Base-by-base conservation (phyloP, 78 protist genomes). In the Trichosphaerium sp. region DNA sequence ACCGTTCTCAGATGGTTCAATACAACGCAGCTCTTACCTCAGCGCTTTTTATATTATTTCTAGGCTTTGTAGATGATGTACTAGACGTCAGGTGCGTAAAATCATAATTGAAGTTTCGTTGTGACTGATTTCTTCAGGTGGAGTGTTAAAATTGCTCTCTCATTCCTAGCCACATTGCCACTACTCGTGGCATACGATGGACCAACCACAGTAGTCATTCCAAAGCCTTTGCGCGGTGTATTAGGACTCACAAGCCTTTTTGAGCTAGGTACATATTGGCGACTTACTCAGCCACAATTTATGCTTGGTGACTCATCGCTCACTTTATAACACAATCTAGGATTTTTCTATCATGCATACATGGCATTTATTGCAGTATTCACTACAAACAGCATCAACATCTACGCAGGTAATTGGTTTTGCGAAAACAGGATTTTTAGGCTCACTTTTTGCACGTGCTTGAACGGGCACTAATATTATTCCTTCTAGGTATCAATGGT, bases 51-150 rank as follows among this genome's bases (percentile, higher is more conserved):
- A 93, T 86, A 92, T 49, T 84, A 29, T 74, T 96, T 49, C 79
- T 94, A n/a, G 99, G 99, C 59, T 96, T 96, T 39, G 94, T 90
- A 5, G 99, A 96, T 73, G 96, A 96, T 47, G 98, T 96, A 21
- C 82, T 96, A 8, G 89, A 93, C 54, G 79, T 96, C 25, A 47
- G 21, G 32, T 21, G 32, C 51, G 21, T 47, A 21, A 47, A n/a
- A 21, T 47, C 51, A 47, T n/a, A 47, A 47, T 21, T 47, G 51
- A n/a, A 47, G 21, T 47, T 21, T n/a, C 51, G 21, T 21, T n/a
- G n/a, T n/a, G n/a, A n/a, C n/a, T n/a, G n/a, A n/a, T n/a, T n/a
- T n/a, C n/a, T n/a, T 21, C 51, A 14, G 87, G 25, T 80, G 87
- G 87, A 57, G 88, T 35, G 70, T 83, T 74, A 96, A 96, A 65